Base-by-base conservation (phyloP, 129 eudicot species). In the Calendula officinalis region DNA sequence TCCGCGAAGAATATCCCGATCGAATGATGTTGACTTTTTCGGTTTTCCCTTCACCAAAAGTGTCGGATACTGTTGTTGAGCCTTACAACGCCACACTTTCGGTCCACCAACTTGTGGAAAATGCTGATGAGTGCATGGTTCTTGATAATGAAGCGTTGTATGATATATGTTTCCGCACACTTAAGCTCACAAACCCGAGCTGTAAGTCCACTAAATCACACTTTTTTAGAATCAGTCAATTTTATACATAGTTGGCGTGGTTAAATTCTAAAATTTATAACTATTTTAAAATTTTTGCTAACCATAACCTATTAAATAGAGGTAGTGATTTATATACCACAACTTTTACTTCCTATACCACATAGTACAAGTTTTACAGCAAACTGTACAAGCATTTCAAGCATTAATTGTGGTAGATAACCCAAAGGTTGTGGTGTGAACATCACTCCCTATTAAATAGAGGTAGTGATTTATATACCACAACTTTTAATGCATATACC, bases 11-110 rank as follows among this genome's bases (percentile, higher is more conserved):
- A 67, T 88, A 84, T 35, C 96, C 96, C 2, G 96, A 88, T 63
- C 75, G 91, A 41, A 88, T 88, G 96, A 81, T 88, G 91, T 49
- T 88, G 86, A 88, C 91, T 3, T 88, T 88, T 62, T 88, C 96
- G 6, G 95, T 87, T n/a, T 87, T 87, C 38, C 95, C 95, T 3
- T 87, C 95, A 4, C 95, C 95, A 0, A 87, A 87, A 60, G 95
- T 87, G 74, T 87, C 95, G 4, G 95, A 87, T 55, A 88, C 96
- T 5, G 96, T 88, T 63, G 96, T 88, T 3, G 96, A 88, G 69
- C 96, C 96, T 4, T 88, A 88, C 56, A 88, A 88, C 11, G 96
- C 96, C 79, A 88, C 96, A 55, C 89, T 88, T 50, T 88, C 96
- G 2, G 96, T 88, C 22, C 96, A 88, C 77, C 96, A 88, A 17